phyloP scores from a whole-genome alignment of 495 filamentous ascomycete genomes.

The Aspergillus ostianus region DNA sequence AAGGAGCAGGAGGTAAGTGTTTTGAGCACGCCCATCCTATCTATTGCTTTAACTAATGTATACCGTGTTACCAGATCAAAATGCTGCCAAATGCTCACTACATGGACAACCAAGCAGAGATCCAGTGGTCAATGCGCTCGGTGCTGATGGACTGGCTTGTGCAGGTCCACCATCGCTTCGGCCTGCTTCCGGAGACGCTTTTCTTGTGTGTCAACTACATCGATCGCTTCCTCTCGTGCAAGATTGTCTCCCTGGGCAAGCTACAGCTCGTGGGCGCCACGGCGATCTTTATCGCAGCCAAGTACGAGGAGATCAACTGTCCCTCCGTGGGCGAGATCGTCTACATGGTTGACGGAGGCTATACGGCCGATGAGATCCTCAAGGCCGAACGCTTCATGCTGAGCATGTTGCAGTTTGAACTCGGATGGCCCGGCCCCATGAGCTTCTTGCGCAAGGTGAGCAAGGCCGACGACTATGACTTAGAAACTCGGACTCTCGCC shows the following conservation, averaged over 20 bases:
- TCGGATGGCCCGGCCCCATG: slow-evolving; percentile 98
- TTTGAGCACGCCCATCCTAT: not conserved
- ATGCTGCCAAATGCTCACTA: slow-evolving; percentile 87
- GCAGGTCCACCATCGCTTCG: slow-evolving; percentile 91
- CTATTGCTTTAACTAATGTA: slow-evolving; percentile 15
- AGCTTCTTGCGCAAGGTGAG: slow-evolving; percentile 94
- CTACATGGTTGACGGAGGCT: slow-evolving; percentile 96
- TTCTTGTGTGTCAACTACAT: slow-evolving; percentile 94
- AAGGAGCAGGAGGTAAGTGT: slow-evolving; percentile 76
- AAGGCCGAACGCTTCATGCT: slow-evolving; percentile 99
- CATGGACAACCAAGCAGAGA: slow-evolving; percentile 96
- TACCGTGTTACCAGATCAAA: slow-evolving; percentile 50
- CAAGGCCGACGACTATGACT: slow-evolving; percentile 97
- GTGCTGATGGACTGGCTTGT: slow-evolving; percentile 98
- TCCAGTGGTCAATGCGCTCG: slow-evolving; percentile 98
- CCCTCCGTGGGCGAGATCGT: slow-evolving; percentile 93
- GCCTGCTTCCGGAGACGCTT: slow-evolving; percentile 86
- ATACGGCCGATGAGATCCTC: slow-evolving; percentile 84
- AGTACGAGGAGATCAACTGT: slow-evolving; percentile 98
- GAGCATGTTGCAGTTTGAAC: slow-evolving; percentile 87
- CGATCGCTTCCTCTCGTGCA: slow-evolving; percentile 92
- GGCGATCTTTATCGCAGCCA: slow-evolving; percentile 92
- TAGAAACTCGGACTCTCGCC: slow-evolving; percentile 91
- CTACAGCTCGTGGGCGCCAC: slow-evolving; percentile 95
- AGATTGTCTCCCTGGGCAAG: slow-evolving; percentile 91